Conservation (phyloP, 306 rosid species). For the Quercus engelmannii region DNA sequence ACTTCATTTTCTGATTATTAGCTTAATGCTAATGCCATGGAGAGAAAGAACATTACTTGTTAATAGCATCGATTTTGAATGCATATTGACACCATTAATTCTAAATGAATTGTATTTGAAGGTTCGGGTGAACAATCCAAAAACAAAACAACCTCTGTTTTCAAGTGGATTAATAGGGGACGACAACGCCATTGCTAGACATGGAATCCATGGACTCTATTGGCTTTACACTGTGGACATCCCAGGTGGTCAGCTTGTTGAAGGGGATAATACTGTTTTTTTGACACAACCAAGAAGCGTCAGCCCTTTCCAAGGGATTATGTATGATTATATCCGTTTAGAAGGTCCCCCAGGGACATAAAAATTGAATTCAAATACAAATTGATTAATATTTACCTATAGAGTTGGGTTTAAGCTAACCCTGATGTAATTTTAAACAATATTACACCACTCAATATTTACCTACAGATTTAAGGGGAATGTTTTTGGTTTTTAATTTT, state of each 20-base stretch:
- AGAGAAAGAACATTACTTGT: no score
- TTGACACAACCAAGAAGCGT: conserved; percentile 2
- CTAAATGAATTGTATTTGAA: conserved; percentile 13
- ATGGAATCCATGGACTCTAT: conserved; percentile 29
- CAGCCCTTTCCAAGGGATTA: conserved; percentile 39
- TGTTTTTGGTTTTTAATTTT: no score
- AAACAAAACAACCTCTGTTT: not conserved
- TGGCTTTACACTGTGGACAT: conserved; percentile 1
- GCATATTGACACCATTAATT: not conserved
- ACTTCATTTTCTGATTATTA: not conserved
- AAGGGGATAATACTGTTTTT: conserved; percentile 17
- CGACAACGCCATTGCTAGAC: conserved; percentile 65
- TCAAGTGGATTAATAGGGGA: conserved; percentile 43
- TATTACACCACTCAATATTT: no score
- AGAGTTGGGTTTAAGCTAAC: no score
- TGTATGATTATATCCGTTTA: conserved; percentile 82
- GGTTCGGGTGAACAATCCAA: conserved; percentile 55
- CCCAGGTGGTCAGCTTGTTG: not conserved
- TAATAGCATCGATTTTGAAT: not conserved
- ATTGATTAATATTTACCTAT: not conserved
- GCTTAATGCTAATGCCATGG: no score
- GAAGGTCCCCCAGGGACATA: conserved; percentile 42
- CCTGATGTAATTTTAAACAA: no score
- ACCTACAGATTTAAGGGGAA: no score
- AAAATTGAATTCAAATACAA: not conserved